These are phyloP conservation scores for Russula compacta DNA, from an alignment of 768 basidiomycete species.

Conservation along the genomic window DNA sequence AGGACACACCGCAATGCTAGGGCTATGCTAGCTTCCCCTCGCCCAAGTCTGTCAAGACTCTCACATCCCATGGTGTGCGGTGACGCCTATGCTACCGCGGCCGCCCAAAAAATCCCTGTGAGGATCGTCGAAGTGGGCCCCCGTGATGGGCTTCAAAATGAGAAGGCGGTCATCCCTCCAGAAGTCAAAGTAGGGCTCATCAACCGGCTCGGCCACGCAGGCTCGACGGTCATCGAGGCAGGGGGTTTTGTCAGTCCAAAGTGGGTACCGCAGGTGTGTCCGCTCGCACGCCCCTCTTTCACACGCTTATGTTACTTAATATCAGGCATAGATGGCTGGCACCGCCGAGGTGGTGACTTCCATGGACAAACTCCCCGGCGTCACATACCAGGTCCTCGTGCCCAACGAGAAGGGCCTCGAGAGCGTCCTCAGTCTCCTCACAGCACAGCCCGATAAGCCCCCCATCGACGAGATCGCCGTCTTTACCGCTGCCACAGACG, in stretches of 20 bases:
- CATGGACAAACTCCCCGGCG: conserved; percentile 43
- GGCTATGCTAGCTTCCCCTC: not conserved
- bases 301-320: not conserved
- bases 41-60: not conserved
- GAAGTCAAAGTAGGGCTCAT: conserved; percentile 75
- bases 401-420: conserved; percentile 76
- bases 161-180: conserved; percentile 62
- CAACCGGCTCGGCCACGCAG: conserved; percentile 59
- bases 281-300: not conserved
- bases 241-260: conserved; percentile 91
- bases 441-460: conserved; percentile 30
- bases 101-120: conserved; percentile 27
- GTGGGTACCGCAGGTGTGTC: conserved; percentile 80
- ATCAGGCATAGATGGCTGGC: conserved; percentile 64
- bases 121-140: conserved; percentile 87
- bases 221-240: conserved; percentile 62
- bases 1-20: not conserved
- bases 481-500: conserved; percentile 83
- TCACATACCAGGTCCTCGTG: conserved; percentile 70
- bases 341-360: conserved; percentile 63
- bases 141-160: conserved; percentile 88
- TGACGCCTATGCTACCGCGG: conserved; percentile 6
- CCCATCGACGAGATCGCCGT: conserved; percentile 79
- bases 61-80: not conserved
- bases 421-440: conserved; percentile 50